Evolutionary conservation across 192 early-diverging fungal species (phyloP).

Genomic region (Entomortierella beljakovae): DNA sequence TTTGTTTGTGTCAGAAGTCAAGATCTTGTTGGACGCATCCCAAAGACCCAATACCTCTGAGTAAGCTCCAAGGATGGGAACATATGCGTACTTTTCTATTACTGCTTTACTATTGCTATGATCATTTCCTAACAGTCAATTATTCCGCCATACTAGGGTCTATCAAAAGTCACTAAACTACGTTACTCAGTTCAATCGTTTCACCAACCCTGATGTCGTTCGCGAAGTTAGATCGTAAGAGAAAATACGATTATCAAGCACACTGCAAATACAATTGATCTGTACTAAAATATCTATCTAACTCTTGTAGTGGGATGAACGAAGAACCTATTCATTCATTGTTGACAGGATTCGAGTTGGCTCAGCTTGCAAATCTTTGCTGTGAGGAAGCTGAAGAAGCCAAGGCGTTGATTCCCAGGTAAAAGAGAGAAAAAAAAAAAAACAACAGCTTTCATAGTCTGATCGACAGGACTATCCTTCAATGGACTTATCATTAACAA

Average conservation of each 20-base stretch:
- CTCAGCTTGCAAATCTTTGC: slow-evolving; percentile 91
- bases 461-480: neutral
- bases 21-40: slow-evolving; percentile 74
- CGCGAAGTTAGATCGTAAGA: slow-evolving; percentile 81
- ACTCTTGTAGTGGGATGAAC: slow-evolving; percentile 45
- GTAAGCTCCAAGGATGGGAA: slow-evolving; percentile 11
- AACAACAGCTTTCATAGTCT: neutral
- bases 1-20: slow-evolving; percentile 78
- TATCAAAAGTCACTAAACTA: slow-evolving; percentile 89
- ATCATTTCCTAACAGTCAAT: too few species aligned
- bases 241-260: neutral
- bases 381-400: slow-evolving; percentile 94
- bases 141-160: slow-evolving; percentile 70
- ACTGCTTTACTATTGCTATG: neutral
- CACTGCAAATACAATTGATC: too few species aligned
- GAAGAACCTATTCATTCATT: slow-evolving; percentile 48
- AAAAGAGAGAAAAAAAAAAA: neutral
- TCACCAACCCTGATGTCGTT: slow-evolving; percentile 88
- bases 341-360: slow-evolving; percentile 86
- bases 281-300: neutral
- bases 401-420: slow-evolving; percentile 91
- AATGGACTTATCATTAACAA: too few species aligned
- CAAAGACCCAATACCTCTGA: slow-evolving; percentile 61
- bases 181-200: slow-evolving; percentile 84
- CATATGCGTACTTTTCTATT: slow-evolving; percentile 1